Conservation (phyloP, 164 flowering plant genomes). For the Tetracentron sinense region DNA sequence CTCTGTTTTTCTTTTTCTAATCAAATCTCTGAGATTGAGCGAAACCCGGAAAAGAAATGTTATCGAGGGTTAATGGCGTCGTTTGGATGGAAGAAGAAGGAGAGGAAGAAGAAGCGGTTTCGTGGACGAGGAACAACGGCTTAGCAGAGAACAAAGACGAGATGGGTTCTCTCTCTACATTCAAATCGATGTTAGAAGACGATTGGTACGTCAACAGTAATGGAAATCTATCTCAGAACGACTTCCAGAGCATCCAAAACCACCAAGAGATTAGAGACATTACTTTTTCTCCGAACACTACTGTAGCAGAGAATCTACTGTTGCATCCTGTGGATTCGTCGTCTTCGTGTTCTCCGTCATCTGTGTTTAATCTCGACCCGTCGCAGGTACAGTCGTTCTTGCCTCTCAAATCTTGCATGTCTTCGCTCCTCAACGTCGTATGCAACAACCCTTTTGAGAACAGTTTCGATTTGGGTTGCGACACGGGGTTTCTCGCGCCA, state of each 20-base stretch:
- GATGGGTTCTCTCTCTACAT: conserved; percentile 13
- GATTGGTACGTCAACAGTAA: conserved; percentile 17
- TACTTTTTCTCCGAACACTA: conserved; percentile 5
- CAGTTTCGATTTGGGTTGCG: conserved; percentile 53
- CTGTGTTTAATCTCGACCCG: no score
- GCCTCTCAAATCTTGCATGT: conserved; percentile 16
- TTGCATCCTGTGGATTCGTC: no score
- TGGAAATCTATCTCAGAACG: no score
- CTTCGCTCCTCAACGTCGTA: conserved; percentile 20
- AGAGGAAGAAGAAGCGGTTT: conserved; percentile 14
- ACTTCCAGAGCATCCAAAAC: background rate
- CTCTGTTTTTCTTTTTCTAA: no score
- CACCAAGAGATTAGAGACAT: conserved; percentile 13
- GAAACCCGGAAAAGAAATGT: no score
- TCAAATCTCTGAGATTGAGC: no score
- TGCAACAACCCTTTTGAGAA: conserved; percentile 19
- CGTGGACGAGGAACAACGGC: conserved; percentile 19
- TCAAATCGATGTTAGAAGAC: conserved; percentile 31
- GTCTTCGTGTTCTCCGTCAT: no score
- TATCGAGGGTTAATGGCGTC: no score
- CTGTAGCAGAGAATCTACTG: conserved; percentile 9
- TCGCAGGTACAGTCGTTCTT: conserved; percentile 20
- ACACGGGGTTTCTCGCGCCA: conserved; percentile 36
- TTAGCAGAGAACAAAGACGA: background rate
- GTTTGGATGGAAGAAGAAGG: conserved; percentile 5